These are phyloP conservation scores for Eucalyptus albens DNA, from an alignment of 345 rosid species.

Conservation along the genomic window DNA sequence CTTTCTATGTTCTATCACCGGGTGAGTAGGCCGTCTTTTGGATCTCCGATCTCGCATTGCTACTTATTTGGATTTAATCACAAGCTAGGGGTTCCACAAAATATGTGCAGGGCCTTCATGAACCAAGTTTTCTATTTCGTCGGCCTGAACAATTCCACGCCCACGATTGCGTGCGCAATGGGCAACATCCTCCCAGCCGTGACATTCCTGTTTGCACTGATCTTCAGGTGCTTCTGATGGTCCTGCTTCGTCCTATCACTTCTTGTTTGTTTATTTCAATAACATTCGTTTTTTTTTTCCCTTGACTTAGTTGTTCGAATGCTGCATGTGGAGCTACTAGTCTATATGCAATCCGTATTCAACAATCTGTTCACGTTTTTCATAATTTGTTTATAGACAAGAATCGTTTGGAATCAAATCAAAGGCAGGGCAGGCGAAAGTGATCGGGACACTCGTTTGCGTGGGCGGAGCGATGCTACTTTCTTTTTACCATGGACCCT, in stretches of 20 bases:
- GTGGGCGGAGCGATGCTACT: constrained; percentile 89
- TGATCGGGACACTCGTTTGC: constrained; percentile 60
- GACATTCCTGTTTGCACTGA: constrained; percentile 69
- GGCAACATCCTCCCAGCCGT: constrained; percentile 68
- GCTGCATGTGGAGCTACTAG: neutral
- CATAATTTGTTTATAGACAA: constrained; percentile 26
- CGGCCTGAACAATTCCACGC: constrained; percentile 63
- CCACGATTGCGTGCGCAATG: constrained; percentile 76
- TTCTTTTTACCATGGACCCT: constrained; percentile 75
- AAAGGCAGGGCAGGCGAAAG: constrained; percentile 65
- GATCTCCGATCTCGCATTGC: neutral
- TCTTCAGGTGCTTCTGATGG: constrained; percentile 38
- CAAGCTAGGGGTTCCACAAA: neutral
- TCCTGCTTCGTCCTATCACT: neutral
- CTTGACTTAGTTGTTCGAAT: neutral
- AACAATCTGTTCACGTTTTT: neutral
- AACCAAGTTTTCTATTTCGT: constrained; percentile 78
- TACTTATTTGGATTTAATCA: neutral
- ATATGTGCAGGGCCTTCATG: constrained; percentile 38
- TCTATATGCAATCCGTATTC: neutral
- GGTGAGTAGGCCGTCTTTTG: constrained; percentile 21
- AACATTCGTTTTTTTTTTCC: neutral
- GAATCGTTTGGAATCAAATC: constrained; percentile 51
- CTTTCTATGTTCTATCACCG: constrained; percentile 79
- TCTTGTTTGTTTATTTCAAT: neutral